Evolutionary conservation across 2,329 filamentous ascomycete genomes (phyloP), one percentile per base, ranked within the genome.

Genomic region (Gnomoniopsis smithogilvyi): DNA sequence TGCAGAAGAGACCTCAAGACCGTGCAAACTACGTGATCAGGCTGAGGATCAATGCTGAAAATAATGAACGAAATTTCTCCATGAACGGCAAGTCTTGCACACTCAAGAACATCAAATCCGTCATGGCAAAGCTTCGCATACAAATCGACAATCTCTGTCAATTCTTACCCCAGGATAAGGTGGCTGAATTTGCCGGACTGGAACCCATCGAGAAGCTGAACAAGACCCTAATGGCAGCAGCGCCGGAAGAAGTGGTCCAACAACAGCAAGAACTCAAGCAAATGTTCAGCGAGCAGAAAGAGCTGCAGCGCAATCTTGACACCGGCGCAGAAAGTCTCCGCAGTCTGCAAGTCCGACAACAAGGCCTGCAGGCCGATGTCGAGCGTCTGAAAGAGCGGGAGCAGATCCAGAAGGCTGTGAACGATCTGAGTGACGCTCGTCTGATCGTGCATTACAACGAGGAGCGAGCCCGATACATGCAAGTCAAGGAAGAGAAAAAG

Each of bases 121-220:
- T 96, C 51, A 89, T 88, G 62, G 83, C 79, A 60, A 81, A 80
- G 11, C 86, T 96, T 67, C 89, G 89, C 51, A 98, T 99, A 54
- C 95, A 99, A 73, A 91, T 98, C 64, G 95, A 99, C 77, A 99
- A 99, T 66, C 80, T 99, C 2, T 99, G 95, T 72, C 95, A 99
- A 71, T 99, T 99, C 67, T 77, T 99, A 48, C 95, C 95, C 0
- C 95, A 99, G 72, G 95, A 99, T 70, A 90, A 93, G 65, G 95
- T 99, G 1, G 91, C 92, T 24, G 93, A 97, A 69, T 99, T 99
- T 70, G 92, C 95, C 6, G 89, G 84, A 6, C 84, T 96, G 65
- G 90, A 86, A 10, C 89, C 94, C 0, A 79, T 96, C 14, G 89
- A 96, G 48, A 82, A 97, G 21, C 80, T 99, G 1, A 82, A 87